phyloP scores from a whole-genome alignment of 2,329 filamentous ascomycete genomes.

The Lecanosticta acicola region DNA sequence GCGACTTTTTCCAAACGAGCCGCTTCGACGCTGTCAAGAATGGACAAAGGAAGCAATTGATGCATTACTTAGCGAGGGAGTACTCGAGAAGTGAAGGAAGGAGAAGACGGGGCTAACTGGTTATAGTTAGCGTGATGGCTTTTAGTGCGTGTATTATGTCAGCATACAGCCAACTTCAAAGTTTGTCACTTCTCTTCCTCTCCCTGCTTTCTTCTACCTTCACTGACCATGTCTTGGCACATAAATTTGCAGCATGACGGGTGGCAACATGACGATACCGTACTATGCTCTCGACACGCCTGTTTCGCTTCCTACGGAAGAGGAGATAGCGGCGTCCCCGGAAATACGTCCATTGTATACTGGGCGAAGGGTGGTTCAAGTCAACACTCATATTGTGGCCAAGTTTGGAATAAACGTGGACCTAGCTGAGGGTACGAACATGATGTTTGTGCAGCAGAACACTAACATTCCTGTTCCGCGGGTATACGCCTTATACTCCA shows the following conservation, averaged over 20 bases:
- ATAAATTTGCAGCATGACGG: neutral
- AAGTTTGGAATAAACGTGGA: slow-evolving; percentile 5
- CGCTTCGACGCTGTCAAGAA: neutral
- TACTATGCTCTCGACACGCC: slow-evolving; percentile 2
- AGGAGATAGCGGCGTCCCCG: slow-evolving; percentile 2
- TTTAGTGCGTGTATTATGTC: neutral
- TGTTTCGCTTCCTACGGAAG: slow-evolving; percentile 2
- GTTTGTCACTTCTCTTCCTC: neutral
- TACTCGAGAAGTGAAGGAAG: neutral
- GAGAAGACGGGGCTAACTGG: too few relatives aligned
- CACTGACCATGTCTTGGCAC: neutral
- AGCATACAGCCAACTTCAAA: neutral
- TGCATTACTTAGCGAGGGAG: neutral
- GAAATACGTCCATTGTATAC: neutral
- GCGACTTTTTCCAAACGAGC: neutral
- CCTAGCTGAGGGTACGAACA: slow-evolving; percentile 1
- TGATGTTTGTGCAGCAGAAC: slow-evolving; percentile 3
- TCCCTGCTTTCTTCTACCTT: neutral
- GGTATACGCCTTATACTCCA: slow-evolving; percentile 5
- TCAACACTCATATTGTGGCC: slow-evolving; percentile 1
- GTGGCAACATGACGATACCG: neutral
- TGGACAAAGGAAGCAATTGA: neutral
- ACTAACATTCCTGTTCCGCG: neutral
- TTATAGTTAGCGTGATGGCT: neutral
- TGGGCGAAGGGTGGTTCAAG: slow-evolving; percentile 1